phyloP scores from a whole-genome alignment of 2,329 filamentous ascomycete species.

The Colletotrichum sp. region DNA sequence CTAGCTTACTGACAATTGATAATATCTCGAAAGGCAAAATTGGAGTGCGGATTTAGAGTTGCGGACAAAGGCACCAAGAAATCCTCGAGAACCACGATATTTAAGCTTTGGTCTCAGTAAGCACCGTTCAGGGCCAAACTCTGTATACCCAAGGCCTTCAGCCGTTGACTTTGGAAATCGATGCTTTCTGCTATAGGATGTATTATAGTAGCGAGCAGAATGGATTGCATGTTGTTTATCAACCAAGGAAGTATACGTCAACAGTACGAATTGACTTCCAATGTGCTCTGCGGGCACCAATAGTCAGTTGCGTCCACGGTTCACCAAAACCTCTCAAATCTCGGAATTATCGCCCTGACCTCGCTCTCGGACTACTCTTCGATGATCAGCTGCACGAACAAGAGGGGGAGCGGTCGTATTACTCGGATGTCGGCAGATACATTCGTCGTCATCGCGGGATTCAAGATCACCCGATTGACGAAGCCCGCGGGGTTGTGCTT shows the following conservation, averaged over 20 bases:
- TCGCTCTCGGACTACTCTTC: neutral
- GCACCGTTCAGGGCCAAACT: neutral
- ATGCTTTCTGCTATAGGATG: no score
- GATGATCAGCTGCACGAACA: fast-evolving
- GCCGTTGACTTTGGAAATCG: no score
- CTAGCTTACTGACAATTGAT: neutral
- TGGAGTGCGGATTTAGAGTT: neutral
- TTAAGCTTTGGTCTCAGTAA: neutral
- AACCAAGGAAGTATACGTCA: neutral
- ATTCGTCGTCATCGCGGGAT: neutral
- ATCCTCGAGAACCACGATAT: neutral
- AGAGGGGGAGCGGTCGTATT: neutral
- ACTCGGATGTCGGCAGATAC: neutral
- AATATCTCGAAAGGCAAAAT: neutral
- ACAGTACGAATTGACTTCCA: neutral
- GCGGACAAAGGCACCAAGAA: neutral
- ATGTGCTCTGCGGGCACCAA: neutral
- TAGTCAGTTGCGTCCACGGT: neutral
- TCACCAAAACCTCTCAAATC: neutral
- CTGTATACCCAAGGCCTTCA: no score
- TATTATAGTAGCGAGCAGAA: no score
- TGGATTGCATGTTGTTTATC: neutral
- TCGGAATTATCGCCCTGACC: neutral
- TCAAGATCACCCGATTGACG: neutral
- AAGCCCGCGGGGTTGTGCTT: neutral